These are phyloP conservation scores for Eudorina sp. DNA, from an alignment of 139 green algal genomes.

Conservation along the genomic window DNA sequence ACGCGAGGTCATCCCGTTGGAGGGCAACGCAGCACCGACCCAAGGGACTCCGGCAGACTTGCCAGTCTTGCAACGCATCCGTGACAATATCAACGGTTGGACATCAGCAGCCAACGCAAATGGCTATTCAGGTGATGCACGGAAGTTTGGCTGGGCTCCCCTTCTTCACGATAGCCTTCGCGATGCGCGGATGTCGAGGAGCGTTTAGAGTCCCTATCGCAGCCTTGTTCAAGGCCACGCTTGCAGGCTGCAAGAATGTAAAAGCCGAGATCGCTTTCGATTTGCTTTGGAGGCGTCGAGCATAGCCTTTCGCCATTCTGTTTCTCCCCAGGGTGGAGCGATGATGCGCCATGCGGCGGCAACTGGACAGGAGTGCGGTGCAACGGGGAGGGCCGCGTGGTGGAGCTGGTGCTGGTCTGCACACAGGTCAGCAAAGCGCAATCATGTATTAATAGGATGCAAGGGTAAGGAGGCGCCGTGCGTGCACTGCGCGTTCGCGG, in stretches of 20 bases:
- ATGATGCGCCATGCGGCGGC: constrained; percentile 5
- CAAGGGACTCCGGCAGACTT: constrained; percentile 7
- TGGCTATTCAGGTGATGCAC: not conserved
- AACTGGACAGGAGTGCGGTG: constrained; percentile 42
- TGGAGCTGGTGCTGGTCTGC: constrained; percentile 41
- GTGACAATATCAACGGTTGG: constrained; percentile 11
- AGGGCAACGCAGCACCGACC: not conserved
- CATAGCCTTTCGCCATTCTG: too few relatives aligned
- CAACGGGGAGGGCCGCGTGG: not conserved
- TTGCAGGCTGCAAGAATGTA: too few relatives aligned
- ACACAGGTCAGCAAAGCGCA: constrained; percentile 2
- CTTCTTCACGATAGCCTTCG: too few relatives aligned
- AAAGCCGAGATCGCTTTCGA: too few relatives aligned
- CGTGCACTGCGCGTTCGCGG: too few relatives aligned
- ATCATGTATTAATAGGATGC: not conserved
- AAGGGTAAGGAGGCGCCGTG: too few relatives aligned
- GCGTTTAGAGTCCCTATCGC: too few relatives aligned
- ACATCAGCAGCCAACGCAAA: not conserved
- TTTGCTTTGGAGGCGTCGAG: too few relatives aligned
- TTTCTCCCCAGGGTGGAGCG: constrained; percentile 25
- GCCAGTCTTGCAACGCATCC: not conserved
- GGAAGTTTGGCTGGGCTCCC: too few relatives aligned
- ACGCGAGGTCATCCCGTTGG: not conserved
- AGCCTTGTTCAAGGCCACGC: too few relatives aligned
- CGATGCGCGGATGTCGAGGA: too few relatives aligned